Conservation (phyloP, 2,329 filamentous ascomycete genomes). For the Penicillium sclerotigenum region DNA sequence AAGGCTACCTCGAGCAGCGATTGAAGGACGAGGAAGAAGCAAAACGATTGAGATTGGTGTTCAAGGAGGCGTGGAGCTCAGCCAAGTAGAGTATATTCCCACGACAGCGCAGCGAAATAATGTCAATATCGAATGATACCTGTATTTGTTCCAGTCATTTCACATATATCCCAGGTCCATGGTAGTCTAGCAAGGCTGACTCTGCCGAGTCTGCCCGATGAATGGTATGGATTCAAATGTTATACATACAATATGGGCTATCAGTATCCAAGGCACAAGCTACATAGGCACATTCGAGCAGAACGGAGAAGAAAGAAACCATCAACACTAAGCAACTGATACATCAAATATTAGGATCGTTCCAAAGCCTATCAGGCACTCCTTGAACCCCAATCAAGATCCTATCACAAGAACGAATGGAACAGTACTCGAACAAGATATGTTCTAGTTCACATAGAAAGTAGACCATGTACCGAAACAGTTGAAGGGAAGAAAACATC, state of each 20-base stretch:
- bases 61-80: constrained; percentile 64
- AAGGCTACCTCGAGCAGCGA: constrained; percentile 74
- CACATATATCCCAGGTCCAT: background rate
- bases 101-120: background rate
- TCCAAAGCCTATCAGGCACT: background rate
- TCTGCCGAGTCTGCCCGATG: background rate
- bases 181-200: background rate
- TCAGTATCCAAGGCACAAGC: background rate
- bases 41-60: constrained; percentile 62
- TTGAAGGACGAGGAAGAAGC: constrained; percentile 68
- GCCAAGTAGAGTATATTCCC: constrained; percentile 8
- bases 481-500: constrained; percentile 3
- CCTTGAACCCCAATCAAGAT: background rate
- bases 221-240: constrained; percentile 16
- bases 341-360: background rate
- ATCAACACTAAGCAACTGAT: background rate
- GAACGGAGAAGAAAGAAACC: background rate
- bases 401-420: background rate
- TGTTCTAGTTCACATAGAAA: background rate
- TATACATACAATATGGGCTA: constrained; percentile 19
- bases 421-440: background rate
- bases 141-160: background rate
- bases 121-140: constrained; percentile 12
- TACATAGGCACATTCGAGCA: background rate
- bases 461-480: constrained; percentile 3